phyloP scores from a whole-genome alignment of 495 filamentous ascomycete species.

The Acidomyces sp. region DNA sequence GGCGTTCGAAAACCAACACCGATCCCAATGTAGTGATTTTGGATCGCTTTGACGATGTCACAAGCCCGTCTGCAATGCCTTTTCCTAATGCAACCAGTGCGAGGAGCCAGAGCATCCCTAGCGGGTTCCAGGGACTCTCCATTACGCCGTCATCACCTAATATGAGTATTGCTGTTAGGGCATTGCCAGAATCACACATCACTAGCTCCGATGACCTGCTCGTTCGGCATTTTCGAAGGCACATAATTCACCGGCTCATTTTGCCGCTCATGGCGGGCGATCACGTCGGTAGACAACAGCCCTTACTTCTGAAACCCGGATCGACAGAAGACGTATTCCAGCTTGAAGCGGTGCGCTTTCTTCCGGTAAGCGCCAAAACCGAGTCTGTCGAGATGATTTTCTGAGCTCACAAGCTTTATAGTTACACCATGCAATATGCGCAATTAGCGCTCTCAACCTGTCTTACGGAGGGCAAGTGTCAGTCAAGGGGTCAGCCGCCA shows the following conservation, averaged over 20 bases:
- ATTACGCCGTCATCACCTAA: neutral
- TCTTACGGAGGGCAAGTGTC: constrained; percentile 30
- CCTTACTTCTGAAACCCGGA: neutral
- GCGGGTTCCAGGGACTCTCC: constrained; percentile 7
- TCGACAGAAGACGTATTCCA: constrained; percentile 11
- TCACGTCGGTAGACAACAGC: too few species aligned
- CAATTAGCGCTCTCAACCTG: constrained; percentile 43
- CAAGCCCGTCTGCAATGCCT: neutral
- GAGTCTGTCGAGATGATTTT: too few species aligned
- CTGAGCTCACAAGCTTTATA: constrained; percentile 22
- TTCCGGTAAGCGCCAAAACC: constrained; percentile 12
- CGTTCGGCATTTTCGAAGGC: constrained; percentile 9
- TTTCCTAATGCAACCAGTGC: neutral
- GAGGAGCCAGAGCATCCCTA: constrained; percentile 6
- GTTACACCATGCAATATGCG: constrained; percentile 51
- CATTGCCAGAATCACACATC: neutral
- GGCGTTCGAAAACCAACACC: neutral
- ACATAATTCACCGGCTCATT: constrained; percentile 6
- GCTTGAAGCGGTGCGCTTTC: constrained; percentile 11
- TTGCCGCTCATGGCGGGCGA: constrained; percentile 2
- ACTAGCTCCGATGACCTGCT: constrained; percentile 3
- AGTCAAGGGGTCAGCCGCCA: too few species aligned
- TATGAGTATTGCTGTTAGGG: too few species aligned
- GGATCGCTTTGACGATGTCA: constrained; percentile 17
- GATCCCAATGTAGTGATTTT: constrained; percentile 17